Evolutionary conservation across 371 early-diverging fungal genomes (phyloP).

Genomic region (Catenaria anguillulae): DNA sequence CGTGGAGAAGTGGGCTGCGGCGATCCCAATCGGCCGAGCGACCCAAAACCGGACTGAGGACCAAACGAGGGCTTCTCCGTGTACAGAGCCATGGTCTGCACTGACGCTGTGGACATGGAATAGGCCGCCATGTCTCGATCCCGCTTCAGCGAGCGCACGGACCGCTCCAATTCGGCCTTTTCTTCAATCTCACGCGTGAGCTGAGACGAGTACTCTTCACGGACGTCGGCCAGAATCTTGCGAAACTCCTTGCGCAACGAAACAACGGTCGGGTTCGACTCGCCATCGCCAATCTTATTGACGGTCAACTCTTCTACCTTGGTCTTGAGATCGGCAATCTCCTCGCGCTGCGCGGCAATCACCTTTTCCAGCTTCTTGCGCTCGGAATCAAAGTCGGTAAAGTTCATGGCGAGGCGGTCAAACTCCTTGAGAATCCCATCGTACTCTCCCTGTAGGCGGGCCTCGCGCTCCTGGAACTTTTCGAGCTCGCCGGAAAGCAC

Average conservation of each 20-base stretch:
- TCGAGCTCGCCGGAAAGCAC: slow-evolving; percentile 2
- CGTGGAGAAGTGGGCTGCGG: too few species aligned
- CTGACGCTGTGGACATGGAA: background rate
- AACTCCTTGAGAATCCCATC: slow-evolving; percentile 26
- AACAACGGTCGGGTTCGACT: slow-evolving; percentile 9
- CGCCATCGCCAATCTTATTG: slow-evolving; percentile 8
- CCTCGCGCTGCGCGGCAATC: slow-evolving; percentile 13
- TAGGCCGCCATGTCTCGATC: slow-evolving; percentile 10
- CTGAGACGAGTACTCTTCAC: slow-evolving; percentile 13
- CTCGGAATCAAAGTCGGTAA: slow-evolving; percentile 26
- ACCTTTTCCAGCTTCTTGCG: slow-evolving; percentile 13
- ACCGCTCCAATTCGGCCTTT: slow-evolving; percentile 12
- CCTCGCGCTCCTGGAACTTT: background rate
- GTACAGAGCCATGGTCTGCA: background rate
- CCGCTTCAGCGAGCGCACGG: slow-evolving; percentile 20
- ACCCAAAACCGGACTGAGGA: too few species aligned
- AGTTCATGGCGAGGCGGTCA: slow-evolving; percentile 30
- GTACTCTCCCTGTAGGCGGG: background rate
- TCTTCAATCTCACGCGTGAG: slow-evolving; percentile 14
- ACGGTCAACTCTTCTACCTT: slow-evolving; percentile 6
- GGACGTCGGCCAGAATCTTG: slow-evolving; percentile 10
- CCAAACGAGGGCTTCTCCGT: slow-evolving; percentile 7
- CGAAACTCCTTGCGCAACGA: slow-evolving; percentile 9
- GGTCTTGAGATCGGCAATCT: slow-evolving; percentile 10
- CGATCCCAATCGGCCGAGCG: too few species aligned